Evolutionary conservation across 768 basidiomycete genomes (phyloP), one percentile per base, ranked within the genome.

Genomic region (Inosperma sp.): DNA sequence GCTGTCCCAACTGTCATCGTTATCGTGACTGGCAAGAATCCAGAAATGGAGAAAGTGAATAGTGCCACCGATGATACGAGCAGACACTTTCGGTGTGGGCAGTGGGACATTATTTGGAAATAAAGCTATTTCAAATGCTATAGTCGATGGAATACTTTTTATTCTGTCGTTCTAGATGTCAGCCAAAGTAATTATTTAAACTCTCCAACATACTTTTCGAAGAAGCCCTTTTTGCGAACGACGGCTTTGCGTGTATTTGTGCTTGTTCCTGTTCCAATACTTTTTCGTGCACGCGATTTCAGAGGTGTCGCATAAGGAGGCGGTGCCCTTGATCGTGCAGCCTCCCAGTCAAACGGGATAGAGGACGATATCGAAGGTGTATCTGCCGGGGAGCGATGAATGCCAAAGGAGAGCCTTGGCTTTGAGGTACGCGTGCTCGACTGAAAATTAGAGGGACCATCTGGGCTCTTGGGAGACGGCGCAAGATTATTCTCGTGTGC

Each of bases 321-420:
- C 3, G 86, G 83, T 54, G 74, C 75, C 43, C 78, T 73, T 1
- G 80, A 75, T n/a, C 84, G 75, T 10, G 83, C 90, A 0, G 90
- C 89, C 25, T 87, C 84, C 90, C 90, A 92, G 69, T 93, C 89
- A 59, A 93, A 93, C 1, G 89, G 86, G 7, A 76, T 66, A 6
- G 85, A 84, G 1, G 86, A 83, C 5, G 88, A 88, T 40, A 86
- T 73, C 3, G 89, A 91, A 4, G 86, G 82, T 0, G 84, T 82
- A 2, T 77, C 68, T 29, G 79, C 80, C 3, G 78, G 88, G 8
- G 78, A 86, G 34, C 83, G 73, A 64, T 82, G 66, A 59, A 74
- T 59, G 55, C 77, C 74, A 59, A 84, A 72, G 26, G 80, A 78
- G 56, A 63, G 69, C 63, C 62, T 78, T 68, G 48, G 19, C 36